phyloP scores from a whole-genome alignment of 2,329 filamentous ascomycete genomes.

The Colletotrichum sp. region DNA sequence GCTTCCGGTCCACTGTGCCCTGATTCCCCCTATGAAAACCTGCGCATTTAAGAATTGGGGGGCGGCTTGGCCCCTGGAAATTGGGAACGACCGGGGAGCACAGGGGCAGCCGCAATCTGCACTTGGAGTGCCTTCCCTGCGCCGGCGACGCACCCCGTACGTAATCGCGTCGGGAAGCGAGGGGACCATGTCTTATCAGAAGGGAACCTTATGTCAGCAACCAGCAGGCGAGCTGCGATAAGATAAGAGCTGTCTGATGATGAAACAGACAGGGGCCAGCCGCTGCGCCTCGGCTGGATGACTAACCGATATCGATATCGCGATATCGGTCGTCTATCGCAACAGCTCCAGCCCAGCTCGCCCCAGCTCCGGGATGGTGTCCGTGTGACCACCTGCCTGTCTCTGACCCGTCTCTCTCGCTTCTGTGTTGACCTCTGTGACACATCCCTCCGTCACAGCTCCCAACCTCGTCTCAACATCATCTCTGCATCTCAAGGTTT shows the following conservation, averaged over 20 bases:
- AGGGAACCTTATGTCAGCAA: neutral
- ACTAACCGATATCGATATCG: conserved; percentile 11
- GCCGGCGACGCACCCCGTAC: neutral
- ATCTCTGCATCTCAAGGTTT: neutral
- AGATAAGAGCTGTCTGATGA: conserved; percentile 6
- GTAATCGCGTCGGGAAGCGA: conserved; percentile 1
- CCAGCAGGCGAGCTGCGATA: neutral
- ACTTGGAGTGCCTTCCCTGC: neutral
- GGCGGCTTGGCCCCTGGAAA: conserved; percentile 3
- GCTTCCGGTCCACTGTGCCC: neutral
- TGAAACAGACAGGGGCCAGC: neutral
- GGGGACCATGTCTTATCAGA: conserved; percentile 11
- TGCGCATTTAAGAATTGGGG: conserved; percentile 1
- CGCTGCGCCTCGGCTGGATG: conserved; percentile 1
- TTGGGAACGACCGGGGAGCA: neutral
- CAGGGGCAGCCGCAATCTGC: conserved; percentile 5
- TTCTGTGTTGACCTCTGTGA: neutral
- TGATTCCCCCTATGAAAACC: conserved; percentile 15
- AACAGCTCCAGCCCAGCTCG: neutral
- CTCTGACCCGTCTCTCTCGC: neutral
- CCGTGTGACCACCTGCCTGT: neutral
- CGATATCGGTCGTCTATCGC: conserved; percentile 20
- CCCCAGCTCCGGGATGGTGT: neutral
- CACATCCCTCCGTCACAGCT: neutral
- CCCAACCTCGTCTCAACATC: conserved; percentile 7